Conservation (phyloP, 2,329 filamentous ascomycete species). For the Exophiala sp. region DNA sequence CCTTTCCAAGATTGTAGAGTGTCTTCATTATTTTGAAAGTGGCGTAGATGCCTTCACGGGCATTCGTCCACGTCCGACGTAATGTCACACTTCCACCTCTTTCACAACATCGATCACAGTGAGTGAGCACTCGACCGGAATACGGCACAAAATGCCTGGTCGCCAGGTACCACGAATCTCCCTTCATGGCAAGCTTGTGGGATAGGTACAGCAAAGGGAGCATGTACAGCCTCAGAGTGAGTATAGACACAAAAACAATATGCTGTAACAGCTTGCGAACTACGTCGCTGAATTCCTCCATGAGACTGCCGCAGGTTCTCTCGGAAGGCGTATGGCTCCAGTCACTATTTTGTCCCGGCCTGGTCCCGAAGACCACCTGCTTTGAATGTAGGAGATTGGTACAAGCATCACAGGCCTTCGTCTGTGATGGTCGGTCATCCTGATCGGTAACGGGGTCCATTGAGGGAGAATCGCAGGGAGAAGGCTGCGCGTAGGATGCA, state of each 20-base stretch:
- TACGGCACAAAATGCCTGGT: conserved; percentile 12
- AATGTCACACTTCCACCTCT: background rate
- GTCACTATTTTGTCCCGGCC: no score
- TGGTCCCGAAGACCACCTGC: no score
- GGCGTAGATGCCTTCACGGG: conserved; percentile 3
- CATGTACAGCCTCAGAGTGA: conserved; percentile 20
- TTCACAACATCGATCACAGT: conserved; percentile 2
- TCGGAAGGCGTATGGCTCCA: background rate
- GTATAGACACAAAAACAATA: conserved; percentile 11
- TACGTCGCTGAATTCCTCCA: conserved; percentile 33
- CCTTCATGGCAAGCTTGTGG: conserved; percentile 14
- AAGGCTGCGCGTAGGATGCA: background rate
- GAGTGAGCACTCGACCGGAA: conserved; percentile 2
- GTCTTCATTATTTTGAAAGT: conserved; percentile 9
- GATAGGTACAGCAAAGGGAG: conserved; percentile 20
- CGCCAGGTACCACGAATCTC: conserved; percentile 14
- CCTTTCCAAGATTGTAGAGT: conserved; percentile 13
- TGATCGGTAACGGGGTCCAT: background rate
- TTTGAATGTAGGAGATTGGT: background rate
- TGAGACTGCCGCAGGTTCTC: conserved; percentile 2
- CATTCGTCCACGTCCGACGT: conserved; percentile 1
- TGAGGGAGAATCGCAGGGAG: background rate
- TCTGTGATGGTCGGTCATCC: background rate
- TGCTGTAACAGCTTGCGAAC: conserved; percentile 17
- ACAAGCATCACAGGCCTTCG: background rate